Conservation (phyloP, 257 asterid genomes). For the Leptodermis oblonga region DNA sequence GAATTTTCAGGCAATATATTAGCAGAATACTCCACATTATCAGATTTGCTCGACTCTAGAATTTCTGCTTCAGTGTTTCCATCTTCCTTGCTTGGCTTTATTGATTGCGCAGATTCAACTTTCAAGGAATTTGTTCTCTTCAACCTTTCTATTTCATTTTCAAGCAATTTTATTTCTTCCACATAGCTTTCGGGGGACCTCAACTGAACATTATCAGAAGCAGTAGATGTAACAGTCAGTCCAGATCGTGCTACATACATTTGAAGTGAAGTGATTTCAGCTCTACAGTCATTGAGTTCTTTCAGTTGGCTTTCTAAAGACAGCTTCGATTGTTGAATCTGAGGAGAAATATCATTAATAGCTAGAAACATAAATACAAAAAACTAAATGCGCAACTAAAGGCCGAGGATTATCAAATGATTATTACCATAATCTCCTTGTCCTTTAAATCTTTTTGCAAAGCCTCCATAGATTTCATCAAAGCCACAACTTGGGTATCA, state of each 20-base stretch:
- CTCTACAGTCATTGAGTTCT: constrained; percentile 87
- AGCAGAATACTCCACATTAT: constrained; percentile 28
- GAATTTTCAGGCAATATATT: constrained; percentile 35
- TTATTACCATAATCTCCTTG: constrained; percentile 59
- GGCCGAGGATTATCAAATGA: constrained; percentile 11
- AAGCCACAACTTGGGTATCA: constrained; percentile 55
- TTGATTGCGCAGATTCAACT: constrained; percentile 33
- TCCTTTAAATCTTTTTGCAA: constrained; percentile 90
- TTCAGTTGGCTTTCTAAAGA: constrained; percentile 61
- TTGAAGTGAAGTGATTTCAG: constrained; percentile 92
- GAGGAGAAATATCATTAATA: constrained; percentile 18
- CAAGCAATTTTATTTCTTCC: constrained; percentile 41
- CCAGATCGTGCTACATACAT: constrained; percentile 67
- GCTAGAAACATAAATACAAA: constrained; percentile 12
- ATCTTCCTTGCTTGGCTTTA: constrained; percentile 34
- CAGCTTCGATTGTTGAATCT: constrained; percentile 82
- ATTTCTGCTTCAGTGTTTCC: constrained; percentile 29
- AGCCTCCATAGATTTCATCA: constrained; percentile 75
- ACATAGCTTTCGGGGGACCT: constrained; percentile 37
- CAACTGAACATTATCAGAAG: constrained; percentile 31
- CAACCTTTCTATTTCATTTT: constrained; percentile 43
- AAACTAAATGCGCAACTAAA: background rate
- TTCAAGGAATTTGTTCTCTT: constrained; percentile 30
- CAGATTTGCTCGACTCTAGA: constrained; percentile 40
- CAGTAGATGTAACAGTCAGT: constrained; percentile 29